These are phyloP conservation scores for Tetragonia tetragonoides DNA, from an alignment of 148 eudicot genomes.

Conservation along the genomic window DNA sequence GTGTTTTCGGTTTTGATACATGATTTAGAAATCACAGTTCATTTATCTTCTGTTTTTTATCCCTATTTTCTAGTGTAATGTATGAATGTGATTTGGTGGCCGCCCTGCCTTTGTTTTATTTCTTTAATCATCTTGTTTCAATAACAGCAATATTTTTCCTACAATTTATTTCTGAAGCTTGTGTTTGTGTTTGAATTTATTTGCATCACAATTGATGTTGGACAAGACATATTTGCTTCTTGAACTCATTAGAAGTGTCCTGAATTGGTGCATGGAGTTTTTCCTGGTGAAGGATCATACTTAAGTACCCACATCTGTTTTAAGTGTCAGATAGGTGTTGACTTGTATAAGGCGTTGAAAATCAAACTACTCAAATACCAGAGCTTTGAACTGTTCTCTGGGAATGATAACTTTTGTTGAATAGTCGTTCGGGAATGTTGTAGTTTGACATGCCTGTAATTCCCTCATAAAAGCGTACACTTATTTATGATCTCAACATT, in stretches of 20 bases:
- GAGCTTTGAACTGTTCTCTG: too few relatives aligned
- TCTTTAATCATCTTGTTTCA: not conserved
- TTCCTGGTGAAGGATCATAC: not conserved
- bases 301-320: not conserved
- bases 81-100: not conserved
- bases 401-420: too few relatives aligned
- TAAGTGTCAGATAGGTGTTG: not conserved
- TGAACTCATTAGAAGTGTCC: not conserved
- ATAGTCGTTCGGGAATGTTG: too few relatives aligned
- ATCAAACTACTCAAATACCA: too few relatives aligned
- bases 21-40: not conserved
- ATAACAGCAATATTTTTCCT: too few relatives aligned
- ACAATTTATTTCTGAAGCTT: too few relatives aligned
- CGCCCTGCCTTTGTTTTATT: not conserved
- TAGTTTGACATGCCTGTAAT: too few relatives aligned
- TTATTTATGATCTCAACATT: not conserved
- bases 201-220: not conserved
- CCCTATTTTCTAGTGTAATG: not conserved
- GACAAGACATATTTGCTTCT: not conserved
- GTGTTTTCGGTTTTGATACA: not conserved
- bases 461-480: too few relatives aligned
- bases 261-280: not conserved
- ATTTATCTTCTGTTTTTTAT: not conserved
- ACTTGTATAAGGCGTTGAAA: too few relatives aligned
- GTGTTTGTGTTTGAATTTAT: not conserved